These are phyloP conservation scores for Phytopythium cucurbitacearum DNA, from an alignment of 352 stramenopile genomes.

Conservation along the genomic window DNA sequence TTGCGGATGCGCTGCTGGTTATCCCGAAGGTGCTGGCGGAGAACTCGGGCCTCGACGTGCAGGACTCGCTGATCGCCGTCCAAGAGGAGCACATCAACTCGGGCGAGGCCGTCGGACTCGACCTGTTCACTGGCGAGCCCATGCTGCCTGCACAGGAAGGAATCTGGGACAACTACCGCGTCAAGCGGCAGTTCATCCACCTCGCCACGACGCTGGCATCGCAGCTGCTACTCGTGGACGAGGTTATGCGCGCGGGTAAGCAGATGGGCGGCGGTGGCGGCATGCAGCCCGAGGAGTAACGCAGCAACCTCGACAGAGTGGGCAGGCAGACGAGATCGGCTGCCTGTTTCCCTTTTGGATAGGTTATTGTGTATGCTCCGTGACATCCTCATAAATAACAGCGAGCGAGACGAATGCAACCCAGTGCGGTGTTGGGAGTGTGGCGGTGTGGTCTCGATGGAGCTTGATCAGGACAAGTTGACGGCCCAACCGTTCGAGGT, in stretches of 20 bases:
- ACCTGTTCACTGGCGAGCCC: constrained; percentile 95
- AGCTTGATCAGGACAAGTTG: too few species aligned
- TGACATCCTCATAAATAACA: neutral
- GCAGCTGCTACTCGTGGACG: constrained; percentile 98
- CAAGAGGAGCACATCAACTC: constrained; percentile 93
- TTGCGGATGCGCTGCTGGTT: constrained; percentile 95
- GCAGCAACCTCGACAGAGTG: constrained; percentile 9
- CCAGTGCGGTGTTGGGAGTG: neutral
- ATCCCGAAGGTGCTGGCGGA: constrained; percentile 97
- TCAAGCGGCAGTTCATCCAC: constrained; percentile 99
- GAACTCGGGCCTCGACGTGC: constrained; percentile 84
- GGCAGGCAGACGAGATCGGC: neutral
- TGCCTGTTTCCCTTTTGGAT: too few species aligned
- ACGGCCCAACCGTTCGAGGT: too few species aligned
- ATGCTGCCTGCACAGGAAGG: constrained; percentile 96
- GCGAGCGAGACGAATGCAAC: neutral
- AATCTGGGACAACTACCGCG: constrained; percentile 98
- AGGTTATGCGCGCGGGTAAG: constrained; percentile 99
- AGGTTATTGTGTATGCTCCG: too few species aligned
- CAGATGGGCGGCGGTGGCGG: constrained; percentile 89
- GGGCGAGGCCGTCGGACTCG: constrained; percentile 91
- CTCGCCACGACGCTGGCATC: constrained; percentile 97
- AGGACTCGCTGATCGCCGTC: constrained; percentile 96
- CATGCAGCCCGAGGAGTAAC: constrained; percentile 65
- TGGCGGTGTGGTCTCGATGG: too few species aligned